Conservation (phyloP, 2,329 filamentous ascomycete genomes). For the Penicillium thymicola region DNA sequence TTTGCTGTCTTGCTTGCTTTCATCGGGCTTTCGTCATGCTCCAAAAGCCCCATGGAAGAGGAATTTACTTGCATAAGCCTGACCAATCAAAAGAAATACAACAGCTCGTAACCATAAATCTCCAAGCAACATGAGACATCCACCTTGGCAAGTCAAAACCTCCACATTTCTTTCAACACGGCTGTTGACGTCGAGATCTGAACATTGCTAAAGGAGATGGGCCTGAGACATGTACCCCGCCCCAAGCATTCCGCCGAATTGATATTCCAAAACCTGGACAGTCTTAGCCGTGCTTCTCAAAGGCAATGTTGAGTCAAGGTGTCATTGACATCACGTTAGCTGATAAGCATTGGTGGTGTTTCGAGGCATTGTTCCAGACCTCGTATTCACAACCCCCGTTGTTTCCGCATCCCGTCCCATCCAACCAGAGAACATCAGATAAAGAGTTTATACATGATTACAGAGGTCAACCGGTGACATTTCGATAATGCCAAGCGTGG, state of each 20-base stretch:
- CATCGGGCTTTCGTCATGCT: background rate
- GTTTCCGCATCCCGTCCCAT: background rate
- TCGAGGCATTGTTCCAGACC: constrained; percentile 20
- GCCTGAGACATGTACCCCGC: constrained; percentile 13
- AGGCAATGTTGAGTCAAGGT: constrained; percentile 4
- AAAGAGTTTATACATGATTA: background rate
- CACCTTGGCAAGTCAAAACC: constrained; percentile 3
- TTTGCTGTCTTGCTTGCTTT: background rate
- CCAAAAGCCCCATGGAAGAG: background rate
- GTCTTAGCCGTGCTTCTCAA: background rate
- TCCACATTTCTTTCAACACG: constrained; percentile 1
- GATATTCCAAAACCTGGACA: background rate
- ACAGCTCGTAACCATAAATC: background rate
- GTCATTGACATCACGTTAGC: constrained; percentile 3
- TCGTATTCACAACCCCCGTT: constrained; percentile 24
- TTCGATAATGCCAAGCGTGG: background rate
- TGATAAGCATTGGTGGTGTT: constrained; percentile 16
- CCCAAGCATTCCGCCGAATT: background rate
- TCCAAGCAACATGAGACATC: constrained; percentile 6
- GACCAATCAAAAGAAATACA: background rate
- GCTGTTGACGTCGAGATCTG: constrained; percentile 2
- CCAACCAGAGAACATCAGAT: background rate
- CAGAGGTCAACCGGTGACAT: background rate
- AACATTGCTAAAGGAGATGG: constrained; percentile 3
- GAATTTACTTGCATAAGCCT: background rate